Conservation (phyloP, 1,284 basidiomycete species). For the Fomitopsis pinicola region DNA sequence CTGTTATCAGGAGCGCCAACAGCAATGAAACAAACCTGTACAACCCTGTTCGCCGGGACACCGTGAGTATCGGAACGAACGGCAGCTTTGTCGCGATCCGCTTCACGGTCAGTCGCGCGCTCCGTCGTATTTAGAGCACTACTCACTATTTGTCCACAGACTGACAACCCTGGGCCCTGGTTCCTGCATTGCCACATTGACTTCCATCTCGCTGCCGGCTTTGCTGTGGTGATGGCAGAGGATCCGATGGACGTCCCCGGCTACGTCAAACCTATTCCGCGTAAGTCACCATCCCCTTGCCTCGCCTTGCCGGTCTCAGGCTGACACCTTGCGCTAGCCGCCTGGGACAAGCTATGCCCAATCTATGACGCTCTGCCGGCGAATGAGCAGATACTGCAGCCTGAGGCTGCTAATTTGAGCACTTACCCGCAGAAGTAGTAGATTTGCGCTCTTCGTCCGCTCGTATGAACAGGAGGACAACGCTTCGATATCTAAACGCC, state of each 20-base stretch:
- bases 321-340: slow-evolving; percentile 3
- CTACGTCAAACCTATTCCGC: slow-evolving; percentile 11
- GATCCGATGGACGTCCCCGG: slow-evolving; percentile 16
- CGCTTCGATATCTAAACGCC: not conserved
- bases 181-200: slow-evolving; percentile 32
- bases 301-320: not conserved
- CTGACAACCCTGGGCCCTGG: slow-evolving; percentile 29
- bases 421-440: not conserved
- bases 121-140: not conserved
- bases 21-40: slow-evolving; percentile 28
- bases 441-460: not conserved
- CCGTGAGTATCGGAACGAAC: slow-evolving; percentile 20
- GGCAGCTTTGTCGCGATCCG: slow-evolving; percentile 24
- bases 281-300: slow-evolving; percentile 6
- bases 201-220: slow-evolving; percentile 26
- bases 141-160: slow-evolving; percentile 7
- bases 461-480: not conserved
- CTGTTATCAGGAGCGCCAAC: slow-evolving; percentile 18
- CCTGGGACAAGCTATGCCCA: slow-evolving; percentile 16
- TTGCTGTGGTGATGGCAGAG: slow-evolving; percentile 30
- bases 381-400: not conserved
- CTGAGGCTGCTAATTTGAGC: not conserved
- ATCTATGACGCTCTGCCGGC: slow-evolving; percentile 8
- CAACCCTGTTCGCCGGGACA: slow-evolving; percentile 31
- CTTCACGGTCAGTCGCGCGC: slow-evolving; percentile 16